phyloP scores from a whole-genome alignment of 2,329 filamentous ascomycete genomes.

The Capronia epimyces region DNA sequence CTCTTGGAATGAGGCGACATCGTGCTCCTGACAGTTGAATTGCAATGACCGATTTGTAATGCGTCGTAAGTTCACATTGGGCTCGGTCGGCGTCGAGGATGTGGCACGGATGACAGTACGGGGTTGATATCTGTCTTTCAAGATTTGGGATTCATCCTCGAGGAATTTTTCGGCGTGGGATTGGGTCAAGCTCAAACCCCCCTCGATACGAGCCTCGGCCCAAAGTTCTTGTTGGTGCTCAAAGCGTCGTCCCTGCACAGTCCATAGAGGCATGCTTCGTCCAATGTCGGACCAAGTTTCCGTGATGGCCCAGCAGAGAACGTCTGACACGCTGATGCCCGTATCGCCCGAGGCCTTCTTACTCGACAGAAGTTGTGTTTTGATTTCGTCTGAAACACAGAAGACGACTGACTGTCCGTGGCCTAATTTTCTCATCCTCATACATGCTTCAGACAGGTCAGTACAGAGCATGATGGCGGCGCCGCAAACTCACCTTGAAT shows the following conservation, averaged over 20 bases:
- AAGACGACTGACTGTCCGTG: constrained; percentile 61
- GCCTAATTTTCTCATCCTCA: constrained; percentile 65
- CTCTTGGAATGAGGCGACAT: constrained; percentile 47
- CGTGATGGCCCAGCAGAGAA: constrained; percentile 55
- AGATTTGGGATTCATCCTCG: not conserved
- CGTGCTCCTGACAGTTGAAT: constrained; percentile 38
- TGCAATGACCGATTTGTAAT: constrained; percentile 33
- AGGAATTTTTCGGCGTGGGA: not conserved
- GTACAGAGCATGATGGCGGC: too few relatives aligned
- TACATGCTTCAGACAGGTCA: constrained; percentile 47
- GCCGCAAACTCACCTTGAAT: not conserved
- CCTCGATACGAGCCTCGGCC: not conserved
- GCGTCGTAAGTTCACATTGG: constrained; percentile 25
- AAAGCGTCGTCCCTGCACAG: constrained; percentile 53
- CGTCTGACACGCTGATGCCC: constrained; percentile 47
- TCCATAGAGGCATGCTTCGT: constrained; percentile 55
- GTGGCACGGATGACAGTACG: constrained; percentile 10
- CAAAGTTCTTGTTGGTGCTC: constrained; percentile 34
- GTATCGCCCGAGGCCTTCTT: constrained; percentile 19
- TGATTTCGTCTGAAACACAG: constrained; percentile 53
- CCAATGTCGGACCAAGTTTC: constrained; percentile 52
- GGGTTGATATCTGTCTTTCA: not conserved
- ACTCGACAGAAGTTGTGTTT: constrained; percentile 41
- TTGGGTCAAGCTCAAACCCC: not conserved
- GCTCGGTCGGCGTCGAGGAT: constrained; percentile 18